Percentiles rank a stretch among this genome's conserved stretches.
These are phyloP conservation scores for Puccinia novopanici DNA, from an alignment of 1,284 basidiomycete species.

Conservation along the genomic window DNA sequence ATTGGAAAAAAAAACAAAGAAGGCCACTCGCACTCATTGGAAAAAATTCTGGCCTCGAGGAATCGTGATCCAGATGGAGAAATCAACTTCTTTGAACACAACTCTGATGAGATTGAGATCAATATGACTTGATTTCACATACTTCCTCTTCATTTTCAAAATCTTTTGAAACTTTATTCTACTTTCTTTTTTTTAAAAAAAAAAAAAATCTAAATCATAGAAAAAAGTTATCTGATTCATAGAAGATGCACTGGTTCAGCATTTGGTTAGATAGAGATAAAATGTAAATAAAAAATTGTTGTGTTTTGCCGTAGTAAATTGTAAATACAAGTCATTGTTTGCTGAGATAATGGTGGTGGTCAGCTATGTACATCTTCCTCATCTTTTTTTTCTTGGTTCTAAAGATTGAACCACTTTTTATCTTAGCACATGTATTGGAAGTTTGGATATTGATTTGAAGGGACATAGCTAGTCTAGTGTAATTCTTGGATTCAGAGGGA, in stretches of 20 bases:
- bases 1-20: background rate
- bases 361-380: background rate
- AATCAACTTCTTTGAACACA: too few species aligned
- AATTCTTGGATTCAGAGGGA: background rate
- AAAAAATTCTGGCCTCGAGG: background rate
- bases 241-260: too few species aligned
- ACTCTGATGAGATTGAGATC: too few species aligned
- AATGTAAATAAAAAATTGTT: too few species aligned
- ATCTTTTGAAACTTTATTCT: too few species aligned
- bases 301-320: too few species aligned
- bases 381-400: background rate
- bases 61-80: background rate
- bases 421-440: background rate
- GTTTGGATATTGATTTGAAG: slow-evolving; percentile 10
- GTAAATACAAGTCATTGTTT: background rate
- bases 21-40: background rate
- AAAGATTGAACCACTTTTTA: slow-evolving; percentile 3
- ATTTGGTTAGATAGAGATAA: too few species aligned
- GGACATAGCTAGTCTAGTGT: slow-evolving; percentile 18
- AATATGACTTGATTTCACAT: too few species aligned
- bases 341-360: slow-evolving; percentile 15
- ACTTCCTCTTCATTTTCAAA: too few species aligned
- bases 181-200: too few species aligned
- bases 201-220: too few species aligned
- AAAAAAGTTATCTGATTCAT: too few species aligned